Evolutionary conservation across 192 early-diverging fungal species (phyloP), one percentile per base, ranked within the genome.

Genomic region (Umbelopsis sp.): DNA sequence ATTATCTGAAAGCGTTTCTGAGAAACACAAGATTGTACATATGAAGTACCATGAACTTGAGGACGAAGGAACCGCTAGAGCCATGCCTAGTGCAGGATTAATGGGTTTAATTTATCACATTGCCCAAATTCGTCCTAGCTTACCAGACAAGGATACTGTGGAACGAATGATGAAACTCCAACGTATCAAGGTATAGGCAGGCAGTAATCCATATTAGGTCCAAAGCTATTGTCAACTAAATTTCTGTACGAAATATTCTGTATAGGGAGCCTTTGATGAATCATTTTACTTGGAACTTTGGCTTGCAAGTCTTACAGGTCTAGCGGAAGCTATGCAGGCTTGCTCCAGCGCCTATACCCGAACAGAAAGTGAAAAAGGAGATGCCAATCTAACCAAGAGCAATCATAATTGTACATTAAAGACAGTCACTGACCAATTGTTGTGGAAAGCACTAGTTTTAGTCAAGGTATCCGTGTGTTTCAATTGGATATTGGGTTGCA

Each of bases 241-340:
- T n/a, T n/a, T n/a, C n/a, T n/a, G n/a, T n/a, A 11, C 36, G 20
- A 24, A 6, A 21, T 26, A 9, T 29, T 20, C 41, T 44, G 31
- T 25, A 20, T 54, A 82, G 82, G 74, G 75, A 5, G 53, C 72
- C 5, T 78, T 73, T 79, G 80, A 83, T 74, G 77, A 74, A 36
- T 72, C 72, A 2, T 81, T 83, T 71, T 83, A 79, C 65, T 45
- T 81, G 14, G 80, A 83, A 45, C 45, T 83, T 31, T 81, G 79
- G 82, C 44, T 83, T 11, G 45, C 77, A 1, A 74, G 77, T 26
- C 51, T 83, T 24, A 83, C 80, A 16, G 82, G 82, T 38, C 66
- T 83, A 21, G 74, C 80, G 12, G 82, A 83, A 54, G 77, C 76
- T n/a, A 72, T 54, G 11, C 47, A 49, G 47, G 47, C 26, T 0